phyloP scores from a whole-genome alignment of 768 basidiomycete species.

The Mrakia blollopis region DNA sequence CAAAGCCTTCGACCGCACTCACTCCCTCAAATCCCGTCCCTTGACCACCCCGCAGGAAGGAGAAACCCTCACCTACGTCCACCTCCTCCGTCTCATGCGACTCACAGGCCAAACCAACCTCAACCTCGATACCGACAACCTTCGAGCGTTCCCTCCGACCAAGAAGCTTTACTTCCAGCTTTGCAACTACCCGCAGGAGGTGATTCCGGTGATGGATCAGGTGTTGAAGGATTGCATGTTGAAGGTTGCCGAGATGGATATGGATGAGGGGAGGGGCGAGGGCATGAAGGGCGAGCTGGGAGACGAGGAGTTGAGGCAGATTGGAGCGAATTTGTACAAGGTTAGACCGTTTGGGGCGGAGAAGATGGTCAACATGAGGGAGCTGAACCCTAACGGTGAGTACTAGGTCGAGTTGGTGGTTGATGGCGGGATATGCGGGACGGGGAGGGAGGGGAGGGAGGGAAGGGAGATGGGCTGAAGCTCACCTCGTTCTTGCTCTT shows the following conservation, averaged over 20 bases:
- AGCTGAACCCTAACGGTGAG: constrained; percentile 82
- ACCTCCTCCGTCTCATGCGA: constrained; percentile 76
- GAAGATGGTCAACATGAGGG: constrained; percentile 75
- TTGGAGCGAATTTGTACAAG: constrained; percentile 83
- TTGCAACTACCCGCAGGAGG: constrained; percentile 91
- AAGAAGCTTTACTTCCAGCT: constrained; percentile 80
- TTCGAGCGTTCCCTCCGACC: constrained; percentile 76
- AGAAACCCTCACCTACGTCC: constrained; percentile 60
- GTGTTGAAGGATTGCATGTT: constrained; percentile 89
- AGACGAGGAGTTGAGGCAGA: constrained; percentile 80
- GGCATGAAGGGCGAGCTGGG: constrained; percentile 72
- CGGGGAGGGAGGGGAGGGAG: background rate
- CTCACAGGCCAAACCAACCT: constrained; percentile 79
- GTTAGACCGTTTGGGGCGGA: constrained; percentile 82
- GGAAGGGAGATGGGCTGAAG: constrained; percentile 32
- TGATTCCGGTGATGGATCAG: constrained; percentile 95
- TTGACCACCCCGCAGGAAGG: constrained; percentile 49
- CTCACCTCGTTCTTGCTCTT: constrained; percentile 14
- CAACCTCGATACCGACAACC: constrained; percentile 81
- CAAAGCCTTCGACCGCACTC: constrained; percentile 59
- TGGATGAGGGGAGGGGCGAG: constrained; percentile 53
- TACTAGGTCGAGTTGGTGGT: background rate
- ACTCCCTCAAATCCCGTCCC: constrained; percentile 38
- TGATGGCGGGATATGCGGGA: background rate
- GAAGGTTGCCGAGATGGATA: constrained; percentile 73